Base-by-base conservation (phyloP, 148 eudicot genomes). In the Vaccinium corymbosum region DNA sequence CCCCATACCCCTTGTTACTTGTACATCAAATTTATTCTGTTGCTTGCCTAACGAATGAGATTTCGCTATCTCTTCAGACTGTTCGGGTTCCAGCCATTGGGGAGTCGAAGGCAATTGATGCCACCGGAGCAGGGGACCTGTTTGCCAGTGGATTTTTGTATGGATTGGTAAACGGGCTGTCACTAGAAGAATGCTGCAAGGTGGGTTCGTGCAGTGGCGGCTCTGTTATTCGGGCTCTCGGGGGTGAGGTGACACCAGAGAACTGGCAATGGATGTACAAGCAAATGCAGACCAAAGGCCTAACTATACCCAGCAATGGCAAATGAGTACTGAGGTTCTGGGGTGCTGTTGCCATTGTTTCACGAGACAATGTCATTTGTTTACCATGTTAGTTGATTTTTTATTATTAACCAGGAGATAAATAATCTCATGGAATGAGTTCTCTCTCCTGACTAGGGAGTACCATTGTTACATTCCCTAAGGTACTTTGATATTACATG, bases 81-180 rank as follows among this genome's bases (percentile, higher is more conserved):
- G 99, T 91, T 53, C 89, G 90, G 66, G 90, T 94, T 62, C 92
- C 96, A 6, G 99, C 99, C 46, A 91, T 93, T 77, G 96, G 95
- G 48, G 94, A 94, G 86, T 52, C 95, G 3, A 91, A 92, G 70
- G 94, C 92, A 10, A 84, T 86, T 14, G 99, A 97, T 82, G 94
- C 99, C 61, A 97, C 99, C 0, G 99, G 99, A 72, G 99, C 99
- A 6, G 99, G 99, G 12, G 99, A 97, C 87, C 94, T 97, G 32
- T 97, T 97, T 84, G 98, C 99, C 2, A 88, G 98, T 38, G 99
- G 99, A 59, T 97, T 97, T 87, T 82, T 97, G 79, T 97, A 97
- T 49, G 99, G 99, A 56, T 83, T 97, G 83, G 89, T 95, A 59
- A 94, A 90, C 46, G 98, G 98, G 81, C 64, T 94, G n/a, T 86